A percentile compares a stretch with the other conserved stretches of the same genome.
phyloP scores from a whole-genome alignment of 441 rosid genomes.

The Mallotus japonicus region DNA sequence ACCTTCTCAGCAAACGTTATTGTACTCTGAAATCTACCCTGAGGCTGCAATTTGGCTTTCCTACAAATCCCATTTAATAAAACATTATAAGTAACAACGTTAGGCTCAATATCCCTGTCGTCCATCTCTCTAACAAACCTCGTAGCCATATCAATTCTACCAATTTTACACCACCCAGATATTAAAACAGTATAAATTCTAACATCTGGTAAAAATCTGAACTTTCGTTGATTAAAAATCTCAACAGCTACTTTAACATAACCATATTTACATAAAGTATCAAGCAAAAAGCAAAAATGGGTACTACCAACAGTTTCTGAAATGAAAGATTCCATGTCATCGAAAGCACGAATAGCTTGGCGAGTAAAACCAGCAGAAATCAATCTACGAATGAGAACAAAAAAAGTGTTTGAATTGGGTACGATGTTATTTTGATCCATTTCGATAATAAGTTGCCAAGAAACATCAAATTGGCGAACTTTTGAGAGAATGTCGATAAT shows the following conservation, averaged over 20 bases:
- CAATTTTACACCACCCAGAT: conserved; percentile 76
- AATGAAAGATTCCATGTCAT: conserved; percentile 62
- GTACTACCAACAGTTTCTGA: conserved; percentile 21
- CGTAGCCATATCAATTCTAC: conserved; percentile 75
- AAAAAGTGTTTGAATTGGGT: conserved; percentile 55
- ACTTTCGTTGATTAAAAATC: conserved; percentile 52
- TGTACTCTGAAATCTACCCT: conserved; percentile 58
- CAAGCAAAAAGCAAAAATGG: conserved; percentile 56
- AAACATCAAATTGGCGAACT: conserved; percentile 77
- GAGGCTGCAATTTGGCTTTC: conserved; percentile 73
- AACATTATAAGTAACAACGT: conserved; percentile 68
- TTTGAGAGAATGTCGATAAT: conserved; percentile 62
- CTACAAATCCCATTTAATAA: conserved; percentile 79
- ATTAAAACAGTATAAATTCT: conserved; percentile 65
- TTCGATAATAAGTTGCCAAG: conserved; percentile 63
- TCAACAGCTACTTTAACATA: conserved; percentile 62
- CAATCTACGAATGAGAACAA: conserved; percentile 57
- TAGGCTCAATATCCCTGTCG: conserved; percentile 61
- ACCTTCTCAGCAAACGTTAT: conserved; percentile 63
- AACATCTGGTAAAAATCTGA: conserved; percentile 38
- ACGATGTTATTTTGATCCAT: conserved; percentile 47
- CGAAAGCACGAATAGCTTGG: conserved; percentile 73
- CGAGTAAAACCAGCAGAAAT: conserved; percentile 82
- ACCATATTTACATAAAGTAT: conserved; percentile 78
- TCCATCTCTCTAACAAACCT: conserved; percentile 65